Evolutionary conservation across 177 flowering plant genomes (phyloP), one percentile per base, ranked within the genome.

Genomic region (Tripterygium wilfordii): DNA sequence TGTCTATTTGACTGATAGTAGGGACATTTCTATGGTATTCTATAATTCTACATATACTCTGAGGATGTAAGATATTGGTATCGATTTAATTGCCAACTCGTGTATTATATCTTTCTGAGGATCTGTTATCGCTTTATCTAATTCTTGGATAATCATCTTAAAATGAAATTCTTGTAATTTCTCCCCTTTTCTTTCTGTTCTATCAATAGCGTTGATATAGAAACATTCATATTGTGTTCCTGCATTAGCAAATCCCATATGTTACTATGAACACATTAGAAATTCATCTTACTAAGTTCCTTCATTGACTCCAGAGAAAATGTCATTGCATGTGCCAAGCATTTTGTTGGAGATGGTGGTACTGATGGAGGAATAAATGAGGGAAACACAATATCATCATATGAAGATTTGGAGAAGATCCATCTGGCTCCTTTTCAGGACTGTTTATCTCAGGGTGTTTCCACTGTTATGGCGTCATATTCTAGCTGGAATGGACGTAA

Each of bases 331-430:
- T 83, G 88, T 70, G 92, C 92, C 33, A 84, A 84, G 67, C 88
- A 84, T 69, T 84, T 76, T 63, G 82, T 80, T 44, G 91, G 88
- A 61, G 91, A 91, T 62, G 98, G 98, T 14, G 98, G 92, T 17
- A 88, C 96, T 20, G 51, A 75, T 1, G 61, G 61, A 61, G 98
- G 98, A 51, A 47, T 60, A 58, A 90, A 90, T 61, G 96, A 87
- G 49, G 91, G 91, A 25, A 70, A 87, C 56, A 68, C 91, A 2
- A 47, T 76, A 19, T 9, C 46, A 33, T 65, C 85, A 39, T 87
- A 69, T 44, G 71, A 74, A 22, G 80, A 78, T 24, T 49, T 79
- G 40, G 78, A 71, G 53, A 71, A 54, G 49, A 72, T 82, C 45
- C 96, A 87, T 49, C 69, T 86, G 69, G 76, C 75, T 23, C 87